These are phyloP conservation scores for Cryptosporidium canis DNA, from an alignment of 169 alveolate species.

Conservation along the genomic window DNA sequence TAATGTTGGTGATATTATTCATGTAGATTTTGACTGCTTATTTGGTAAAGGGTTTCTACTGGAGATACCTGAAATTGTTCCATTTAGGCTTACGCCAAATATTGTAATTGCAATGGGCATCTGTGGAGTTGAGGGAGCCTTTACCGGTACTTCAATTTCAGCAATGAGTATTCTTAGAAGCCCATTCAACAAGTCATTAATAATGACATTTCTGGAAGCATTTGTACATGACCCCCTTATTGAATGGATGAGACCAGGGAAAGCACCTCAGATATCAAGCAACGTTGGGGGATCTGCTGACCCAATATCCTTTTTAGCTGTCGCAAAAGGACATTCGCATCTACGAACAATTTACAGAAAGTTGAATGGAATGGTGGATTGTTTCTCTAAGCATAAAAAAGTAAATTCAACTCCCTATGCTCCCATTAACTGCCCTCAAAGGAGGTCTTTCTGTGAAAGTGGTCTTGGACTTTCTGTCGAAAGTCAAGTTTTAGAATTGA, in stretches of 20 bases:
- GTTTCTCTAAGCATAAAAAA: slow-evolving; percentile 81
- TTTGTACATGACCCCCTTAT: slow-evolving; percentile 95
- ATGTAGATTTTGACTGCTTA: slow-evolving; percentile 98
- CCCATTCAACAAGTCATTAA: slow-evolving; percentile 82
- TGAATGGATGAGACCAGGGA: slow-evolving; percentile 89
- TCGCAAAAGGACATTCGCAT: slow-evolving; percentile 75
- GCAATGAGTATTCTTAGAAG: slow-evolving; percentile 86
- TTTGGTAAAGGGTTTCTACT: slow-evolving; percentile 95
- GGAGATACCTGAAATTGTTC: slow-evolving; percentile 96
- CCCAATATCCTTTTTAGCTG: slow-evolving; percentile 75
- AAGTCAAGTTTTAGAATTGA: slow-evolving; percentile 85
- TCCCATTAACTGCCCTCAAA: slow-evolving; percentile 81
- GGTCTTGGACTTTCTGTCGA: slow-evolving; percentile 77
- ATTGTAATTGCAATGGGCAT: slow-evolving; percentile 93
- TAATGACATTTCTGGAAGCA: slow-evolving; percentile 91
- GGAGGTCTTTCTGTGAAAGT: slow-evolving; percentile 83
- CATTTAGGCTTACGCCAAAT: slow-evolving; percentile 97
- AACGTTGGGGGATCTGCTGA: slow-evolving; percentile 72
- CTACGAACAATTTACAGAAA: slow-evolving; percentile 80
- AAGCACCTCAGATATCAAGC: slow-evolving; percentile 49
- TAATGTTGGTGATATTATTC: slow-evolving; percentile 90
- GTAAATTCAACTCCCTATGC: slow-evolving; percentile 74
- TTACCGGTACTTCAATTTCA: slow-evolving; percentile 88
- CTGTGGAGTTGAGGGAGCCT: slow-evolving; percentile 85
- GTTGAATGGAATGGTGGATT: slow-evolving; percentile 85